These are phyloP conservation scores for Cordyceps fumosorosea DNA, from an alignment of 2,329 filamentous ascomycete species.

Conservation along the genomic window DNA sequence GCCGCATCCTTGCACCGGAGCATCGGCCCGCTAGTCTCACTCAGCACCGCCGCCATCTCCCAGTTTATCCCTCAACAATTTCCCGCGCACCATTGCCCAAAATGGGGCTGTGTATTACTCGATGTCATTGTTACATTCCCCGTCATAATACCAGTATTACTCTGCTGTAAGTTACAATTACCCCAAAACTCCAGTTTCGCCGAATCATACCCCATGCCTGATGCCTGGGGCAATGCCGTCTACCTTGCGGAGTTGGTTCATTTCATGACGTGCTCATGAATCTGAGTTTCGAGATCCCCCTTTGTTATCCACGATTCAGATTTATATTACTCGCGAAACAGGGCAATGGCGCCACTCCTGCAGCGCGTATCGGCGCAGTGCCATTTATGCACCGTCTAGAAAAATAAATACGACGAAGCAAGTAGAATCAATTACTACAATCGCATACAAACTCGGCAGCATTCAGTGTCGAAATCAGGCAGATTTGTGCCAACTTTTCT, in stretches of 20 bases:
- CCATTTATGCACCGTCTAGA: not conserved
- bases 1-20: slow-evolving; percentile 1
- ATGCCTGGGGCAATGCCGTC: not conserved
- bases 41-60: not conserved
- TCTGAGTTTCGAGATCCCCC: not conserved
- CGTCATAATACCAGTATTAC: not conserved
- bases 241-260: no score
- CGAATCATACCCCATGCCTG: not conserved
- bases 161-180: not conserved
- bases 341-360: not conserved
- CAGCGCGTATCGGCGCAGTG: not conserved
- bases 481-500: not conserved
- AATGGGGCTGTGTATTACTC: not conserved
- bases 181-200: not conserved
- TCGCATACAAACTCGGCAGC: no score
- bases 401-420: not conserved
- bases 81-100: not conserved
- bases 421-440: no score
- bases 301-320: not conserved
- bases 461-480: no score
- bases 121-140: not conserved
- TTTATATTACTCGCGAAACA: not conserved
- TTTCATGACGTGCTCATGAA: not conserved
- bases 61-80: slow-evolving; percentile 7
- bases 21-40: slow-evolving; percentile 11